Conservation (phyloP, 371 early-diverging fungal genomes). For the Nematocida sp. region DNA sequence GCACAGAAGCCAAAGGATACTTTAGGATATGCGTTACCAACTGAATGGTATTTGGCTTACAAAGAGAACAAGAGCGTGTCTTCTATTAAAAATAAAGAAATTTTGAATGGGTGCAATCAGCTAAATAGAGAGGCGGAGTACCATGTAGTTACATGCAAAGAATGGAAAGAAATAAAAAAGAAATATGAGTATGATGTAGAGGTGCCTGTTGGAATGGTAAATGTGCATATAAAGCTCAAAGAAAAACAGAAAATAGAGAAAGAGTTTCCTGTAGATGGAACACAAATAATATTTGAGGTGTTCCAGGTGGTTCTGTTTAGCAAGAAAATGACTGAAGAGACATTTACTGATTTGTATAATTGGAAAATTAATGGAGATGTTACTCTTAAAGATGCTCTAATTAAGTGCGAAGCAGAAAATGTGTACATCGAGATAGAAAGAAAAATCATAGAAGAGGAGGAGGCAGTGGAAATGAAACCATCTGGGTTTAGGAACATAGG, state of each 20-base stretch:
- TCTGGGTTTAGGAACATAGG: conserved; percentile 52
- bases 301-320: conserved; percentile 31
- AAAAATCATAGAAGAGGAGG: neutral
- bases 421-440: conserved; percentile 14
- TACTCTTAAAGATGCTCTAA: neutral
- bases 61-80: neutral
- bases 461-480: conserved; percentile 14
- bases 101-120: neutral
- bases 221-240: conserved; percentile 4
- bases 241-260: neutral
- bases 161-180: conserved; percentile 24
- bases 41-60: conserved; percentile 19
- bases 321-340: conserved; percentile 16
- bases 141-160: conserved; percentile 26
- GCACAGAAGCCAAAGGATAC: neutral
- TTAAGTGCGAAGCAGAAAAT: conserved; percentile 11
- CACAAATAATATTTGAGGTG: conserved; percentile 15
- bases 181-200: conserved; percentile 11
- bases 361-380: neutral
- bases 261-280: conserved; percentile 2
- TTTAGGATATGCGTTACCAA: conserved; percentile 46
- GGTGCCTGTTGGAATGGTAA: conserved; percentile 30
- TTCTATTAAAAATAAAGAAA: neutral
- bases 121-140: conserved; percentile 10
- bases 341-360: neutral